These are phyloP conservation scores for Penicillium sp. DNA, from an alignment of 2,329 filamentous ascomycete genomes.

Conservation along the genomic window DNA sequence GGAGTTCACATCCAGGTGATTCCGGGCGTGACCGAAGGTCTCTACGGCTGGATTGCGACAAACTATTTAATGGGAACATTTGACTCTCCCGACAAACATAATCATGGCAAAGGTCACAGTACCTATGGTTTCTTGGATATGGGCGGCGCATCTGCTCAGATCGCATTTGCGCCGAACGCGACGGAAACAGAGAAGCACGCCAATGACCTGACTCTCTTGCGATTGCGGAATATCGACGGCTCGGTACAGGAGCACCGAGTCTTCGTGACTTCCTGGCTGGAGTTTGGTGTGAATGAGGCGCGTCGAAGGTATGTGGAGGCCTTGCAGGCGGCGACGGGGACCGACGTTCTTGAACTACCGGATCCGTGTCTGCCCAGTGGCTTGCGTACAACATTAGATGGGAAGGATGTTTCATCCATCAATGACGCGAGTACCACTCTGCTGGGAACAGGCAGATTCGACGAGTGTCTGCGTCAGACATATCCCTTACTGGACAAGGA, in stretches of 20 bases:
- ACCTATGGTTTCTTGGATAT: constrained; percentile 98
- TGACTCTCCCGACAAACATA: constrained; percentile 69
- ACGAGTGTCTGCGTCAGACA: constrained; percentile 77
- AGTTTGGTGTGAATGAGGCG: constrained; percentile 95
- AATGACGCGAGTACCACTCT: constrained; percentile 53
- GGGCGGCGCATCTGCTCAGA: constrained; percentile 96
- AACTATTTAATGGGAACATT: constrained; percentile 95
- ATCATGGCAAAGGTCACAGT: constrained; percentile 82
- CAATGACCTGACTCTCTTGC: constrained; percentile 80
- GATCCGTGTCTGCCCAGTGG: constrained; percentile 88
- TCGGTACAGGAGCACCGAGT: constrained; percentile 76
- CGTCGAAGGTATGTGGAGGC: constrained; percentile 77
- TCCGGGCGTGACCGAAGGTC: constrained; percentile 86
- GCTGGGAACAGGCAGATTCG: constrained; percentile 80
- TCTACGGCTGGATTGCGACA: constrained; percentile 96
- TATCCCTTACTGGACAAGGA: constrained; percentile 89
- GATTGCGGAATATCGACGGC: constrained; percentile 80
- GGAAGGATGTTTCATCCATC: constrained; percentile 52
- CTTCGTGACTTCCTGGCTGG: constrained; percentile 95
- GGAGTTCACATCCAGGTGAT: constrained; percentile 88
- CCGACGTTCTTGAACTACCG: constrained; percentile 65
- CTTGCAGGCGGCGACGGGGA: constrained; percentile 66
- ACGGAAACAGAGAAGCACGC: constrained; percentile 89
- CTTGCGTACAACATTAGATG: constrained; percentile 70
- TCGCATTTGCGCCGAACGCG: constrained; percentile 90